Evolutionary conservation across 805 yeast species (phyloP).

Genomic region (Starmerella scarabaei): DNA sequence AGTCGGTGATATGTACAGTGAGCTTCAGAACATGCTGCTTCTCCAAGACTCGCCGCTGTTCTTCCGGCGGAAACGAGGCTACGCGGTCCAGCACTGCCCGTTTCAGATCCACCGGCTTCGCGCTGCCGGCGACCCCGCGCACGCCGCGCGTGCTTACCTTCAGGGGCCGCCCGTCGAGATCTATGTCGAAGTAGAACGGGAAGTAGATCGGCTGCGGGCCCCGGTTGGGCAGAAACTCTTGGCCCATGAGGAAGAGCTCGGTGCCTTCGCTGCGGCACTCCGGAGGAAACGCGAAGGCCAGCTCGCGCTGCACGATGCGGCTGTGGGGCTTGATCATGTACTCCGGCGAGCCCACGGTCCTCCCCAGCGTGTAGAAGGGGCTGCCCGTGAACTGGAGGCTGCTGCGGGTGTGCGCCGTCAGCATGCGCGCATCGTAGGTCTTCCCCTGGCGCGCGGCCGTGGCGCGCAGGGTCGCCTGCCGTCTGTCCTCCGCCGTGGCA

Average conservation of each 20-base stretch:
- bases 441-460: too few species aligned
- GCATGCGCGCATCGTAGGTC: too few species aligned
- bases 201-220: conserved; percentile 35
- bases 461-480: not conserved
- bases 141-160: conserved; percentile 56
- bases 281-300: conserved; percentile 32
- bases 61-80: not conserved
- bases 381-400: conserved; percentile 18
- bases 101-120: conserved; percentile 71
- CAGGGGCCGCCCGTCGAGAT: conserved; percentile 40
- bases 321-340: conserved; percentile 15
- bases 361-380: conserved; percentile 22
- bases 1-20: conserved; percentile 34
- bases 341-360: conserved; percentile 17
- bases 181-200: conserved; percentile 61
- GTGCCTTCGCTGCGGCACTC: conserved; percentile 33
- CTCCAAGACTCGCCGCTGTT: not conserved
- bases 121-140: conserved; percentile 64
- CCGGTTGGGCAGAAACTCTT: conserved; percentile 14
- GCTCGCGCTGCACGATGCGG: conserved; percentile 2
- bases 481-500: too few species aligned
- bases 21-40: conserved; percentile 3
- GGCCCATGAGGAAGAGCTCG: conserved; percentile 44
- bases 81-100: not conserved
- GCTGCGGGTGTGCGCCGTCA: too few species aligned